Base-by-base conservation (phyloP, 805 yeast genomes). In the Candida boidinii region DNA sequence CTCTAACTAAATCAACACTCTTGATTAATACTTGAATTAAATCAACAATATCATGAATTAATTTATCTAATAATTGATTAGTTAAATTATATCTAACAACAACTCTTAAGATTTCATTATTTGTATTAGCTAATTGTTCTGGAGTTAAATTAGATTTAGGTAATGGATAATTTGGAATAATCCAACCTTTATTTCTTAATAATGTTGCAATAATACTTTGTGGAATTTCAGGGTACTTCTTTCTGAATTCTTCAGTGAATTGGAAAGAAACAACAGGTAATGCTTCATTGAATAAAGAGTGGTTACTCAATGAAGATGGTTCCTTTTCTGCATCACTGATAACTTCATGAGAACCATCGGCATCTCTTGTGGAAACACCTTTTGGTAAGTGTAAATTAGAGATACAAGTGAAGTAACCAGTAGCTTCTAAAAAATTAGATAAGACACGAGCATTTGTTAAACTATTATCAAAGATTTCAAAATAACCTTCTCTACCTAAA, bases 191-290 rank as follows among this genome's bases (percentile, higher is more conserved):
- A 53, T 70, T 73, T 54, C 96, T 73, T 47, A 87, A 62, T 54
- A 86, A 52, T 11, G 77, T 64, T 1, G 95, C 79, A 18, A 87
- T 56, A 37, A 83, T 66, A 13, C 79, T 67, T 57, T 88, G 96
- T 8, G 94, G 95, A 35, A 87, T 71, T 54, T 76, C 85, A 3
- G 95, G 92, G 53, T 76, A 83, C 26, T 66, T 52, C 27, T 68
- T 50, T 26, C 58, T 52, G 53, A 87, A 73, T 24, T 64, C 63
- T 32, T 74, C 62, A 3, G 83, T 69, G 44, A 87, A 72, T 51
- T 75, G 75, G 68, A 86, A 87, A 0, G 96, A 81, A 27, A 86
- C 95, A 22, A 87, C 92, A 3, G 96, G 96, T 39, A 87, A 68
- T 2, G 95, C 95, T 1, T 82, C 77, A 46, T 73, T 68, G 61